A percentile compares a stretch with the other conserved stretches of the same genome.
Evolutionary conservation across 352 stramenopile genomes (phyloP).

Genomic region (Pythium rishiriense): DNA sequence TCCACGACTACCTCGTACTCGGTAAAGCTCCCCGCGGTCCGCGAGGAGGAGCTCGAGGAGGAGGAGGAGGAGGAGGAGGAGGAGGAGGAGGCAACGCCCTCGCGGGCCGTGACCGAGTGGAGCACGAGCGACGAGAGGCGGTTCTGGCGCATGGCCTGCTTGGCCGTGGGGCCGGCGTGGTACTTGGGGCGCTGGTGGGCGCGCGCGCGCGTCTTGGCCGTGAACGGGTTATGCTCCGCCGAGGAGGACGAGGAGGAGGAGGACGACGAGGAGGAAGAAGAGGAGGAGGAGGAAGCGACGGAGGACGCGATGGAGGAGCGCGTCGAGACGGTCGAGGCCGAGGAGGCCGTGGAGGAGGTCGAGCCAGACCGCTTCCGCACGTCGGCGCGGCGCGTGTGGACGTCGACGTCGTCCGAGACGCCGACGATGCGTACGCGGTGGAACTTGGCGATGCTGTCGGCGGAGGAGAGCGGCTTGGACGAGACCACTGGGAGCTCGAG

Average conservation of each 20-base stretch:
- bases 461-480: constrained; percentile 22
- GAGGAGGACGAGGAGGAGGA: constrained; percentile 3
- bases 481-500: constrained; percentile 24
- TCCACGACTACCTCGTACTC: constrained; percentile 71
- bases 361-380: constrained; percentile 6
- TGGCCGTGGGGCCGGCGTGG: constrained; percentile 17
- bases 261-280: constrained; percentile 7
- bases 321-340: neutral
- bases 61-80: neutral
- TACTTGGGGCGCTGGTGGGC: constrained; percentile 8
- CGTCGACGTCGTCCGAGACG: constrained; percentile 4
- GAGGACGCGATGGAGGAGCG: neutral
- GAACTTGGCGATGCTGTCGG: constrained; percentile 25
- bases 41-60: constrained; percentile 2
- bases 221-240: neutral
- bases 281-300: neutral
- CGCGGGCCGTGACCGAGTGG: constrained; percentile 59
- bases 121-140: constrained; percentile 60
- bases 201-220: constrained; percentile 1
- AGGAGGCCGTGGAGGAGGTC: neutral
- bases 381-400: constrained; percentile 9
- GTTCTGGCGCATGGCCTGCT: constrained; percentile 31
- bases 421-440: constrained; percentile 12
- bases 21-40: constrained; percentile 25
- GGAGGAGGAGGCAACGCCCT: constrained; percentile 30